Conservation (phyloP, 2,329 filamentous ascomycete species). For the Ilyonectria robusta region DNA sequence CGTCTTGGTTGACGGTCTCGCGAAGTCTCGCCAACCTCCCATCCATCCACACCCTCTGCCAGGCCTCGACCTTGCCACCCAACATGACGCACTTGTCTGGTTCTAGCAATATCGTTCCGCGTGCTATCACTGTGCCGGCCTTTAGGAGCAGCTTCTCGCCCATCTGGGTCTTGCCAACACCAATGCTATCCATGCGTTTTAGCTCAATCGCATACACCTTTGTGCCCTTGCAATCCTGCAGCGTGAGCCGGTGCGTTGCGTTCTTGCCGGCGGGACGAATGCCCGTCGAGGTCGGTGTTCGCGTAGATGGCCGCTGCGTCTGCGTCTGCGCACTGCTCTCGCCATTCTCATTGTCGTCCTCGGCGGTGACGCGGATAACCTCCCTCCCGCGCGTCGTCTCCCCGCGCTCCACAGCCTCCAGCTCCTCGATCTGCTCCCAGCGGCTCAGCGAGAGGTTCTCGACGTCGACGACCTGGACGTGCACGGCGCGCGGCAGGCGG, state of each 20-base stretch:
- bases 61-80: slow-evolving; percentile 88
- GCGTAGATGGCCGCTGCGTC: slow-evolving; percentile 9
- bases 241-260: slow-evolving; percentile 82
- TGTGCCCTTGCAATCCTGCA: slow-evolving; percentile 84
- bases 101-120: slow-evolving; percentile 85
- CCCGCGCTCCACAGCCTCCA: slow-evolving; percentile 80
- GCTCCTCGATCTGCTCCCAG: slow-evolving; percentile 89
- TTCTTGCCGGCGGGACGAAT: slow-evolving; percentile 51
- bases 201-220: slow-evolving; percentile 83
- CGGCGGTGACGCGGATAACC: slow-evolving; percentile 77
- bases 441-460: slow-evolving; percentile 85
- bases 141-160: slow-evolving; percentile 86
- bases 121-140: slow-evolving; percentile 74
- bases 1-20: slow-evolving; percentile 65
- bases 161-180: slow-evolving; percentile 76
- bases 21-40: slow-evolving; percentile 79
- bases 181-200: slow-evolving; percentile 74
- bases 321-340: slow-evolving; percentile 50
- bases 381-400: slow-evolving; percentile 84
- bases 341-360: slow-evolving; percentile 65
- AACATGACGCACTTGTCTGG: slow-evolving; percentile 77
- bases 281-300: slow-evolving; percentile 20
- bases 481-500: slow-evolving; percentile 72
- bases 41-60: slow-evolving; percentile 84
- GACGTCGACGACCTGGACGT: slow-evolving; percentile 88